A percentile compares a stretch with the other conserved stretches of the same genome.
Conservation (phyloP, 2,329 filamentous ascomycete genomes). For the Aspergillus novofumigatus region DNA sequence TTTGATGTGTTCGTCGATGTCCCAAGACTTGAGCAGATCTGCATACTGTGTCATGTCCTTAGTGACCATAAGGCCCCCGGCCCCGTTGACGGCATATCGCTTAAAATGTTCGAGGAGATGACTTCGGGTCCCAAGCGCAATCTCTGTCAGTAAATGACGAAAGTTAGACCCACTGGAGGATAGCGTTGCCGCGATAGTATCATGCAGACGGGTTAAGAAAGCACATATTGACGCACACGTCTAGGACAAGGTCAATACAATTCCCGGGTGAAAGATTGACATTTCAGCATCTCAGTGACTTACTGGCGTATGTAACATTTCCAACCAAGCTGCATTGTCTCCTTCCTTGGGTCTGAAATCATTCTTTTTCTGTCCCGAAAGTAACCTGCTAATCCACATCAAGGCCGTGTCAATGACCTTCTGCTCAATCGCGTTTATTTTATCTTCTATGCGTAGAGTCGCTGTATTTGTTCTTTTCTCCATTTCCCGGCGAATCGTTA, state of each 20-base stretch:
- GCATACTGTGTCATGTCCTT: conserved; percentile 96
- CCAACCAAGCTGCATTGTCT: conserved; percentile 55
- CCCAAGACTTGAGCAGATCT: conserved; percentile 78
- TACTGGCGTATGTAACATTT: conserved; percentile 72
- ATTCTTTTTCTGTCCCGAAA: conserved; percentile 76
- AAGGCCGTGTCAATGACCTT: conserved; percentile 68
- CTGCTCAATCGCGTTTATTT: conserved; percentile 68
- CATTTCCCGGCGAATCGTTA: conserved; percentile 85
- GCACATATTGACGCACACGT: conserved; percentile 78
- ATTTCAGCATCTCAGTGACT: conserved; percentile 11
- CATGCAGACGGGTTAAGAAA: conserved; percentile 69
- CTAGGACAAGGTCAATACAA: conserved; percentile 13
- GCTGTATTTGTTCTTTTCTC: conserved; percentile 73
- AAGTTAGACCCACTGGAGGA: conserved; percentile 66
- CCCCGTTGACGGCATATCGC: conserved; percentile 87
- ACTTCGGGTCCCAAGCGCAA: conserved; percentile 71
- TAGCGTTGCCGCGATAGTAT: conserved; percentile 62
- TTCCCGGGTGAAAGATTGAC: background rate
- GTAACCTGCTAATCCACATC: conserved; percentile 69
- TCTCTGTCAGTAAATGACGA: conserved; percentile 74
- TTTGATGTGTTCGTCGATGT: conserved; percentile 60
- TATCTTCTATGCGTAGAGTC: conserved; percentile 76
- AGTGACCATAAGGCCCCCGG: conserved; percentile 88
- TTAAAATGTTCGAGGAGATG: conserved; percentile 91
- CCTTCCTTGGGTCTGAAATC: conserved; percentile 87